Base-by-base conservation (phyloP, 2,329 filamentous ascomycete species). In the Fusarium torreyae region DNA sequence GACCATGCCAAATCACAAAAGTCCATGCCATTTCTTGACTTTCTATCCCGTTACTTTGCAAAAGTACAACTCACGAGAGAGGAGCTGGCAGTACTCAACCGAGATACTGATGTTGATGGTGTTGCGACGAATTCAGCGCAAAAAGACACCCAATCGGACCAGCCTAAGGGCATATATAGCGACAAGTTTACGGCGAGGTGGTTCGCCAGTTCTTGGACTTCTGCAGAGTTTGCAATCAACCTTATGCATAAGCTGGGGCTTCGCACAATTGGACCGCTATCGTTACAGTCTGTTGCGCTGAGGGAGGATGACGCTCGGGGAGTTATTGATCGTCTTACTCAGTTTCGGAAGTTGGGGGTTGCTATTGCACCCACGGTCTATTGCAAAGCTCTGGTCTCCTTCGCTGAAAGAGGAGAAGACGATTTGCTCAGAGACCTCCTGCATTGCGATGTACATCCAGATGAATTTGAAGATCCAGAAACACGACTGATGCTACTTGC, bases 271-370 rank as follows among this genome's bases (percentile, higher is more conserved):
- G 94, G 94, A 0, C 91, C 94, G 1, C 81, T 91, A 18, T 92
- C 93, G 6, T 77, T 97, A 20, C 91, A 94, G 68, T 91, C 94
- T 45, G 88, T 97, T 77, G 93, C 90, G 5, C 78, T 91, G 13
- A 86, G 92, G 73, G 88, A 92, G 53, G 77, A 82, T 3, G 85
- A 85, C 11, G 77, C 88, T 0, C 80, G 85, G 33, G 86, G 84
- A 8, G 81, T 96, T n/a, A 74, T 83, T 24, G 76, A 81, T 1
- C 87, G 88, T 33, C 85, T 97, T 26, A 77, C 84, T 26, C 85
- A 88, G 55, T 82, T 97, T 5, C 82, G 86, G 63, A 80, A 84
- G 52, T 81, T 88, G 7, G 89, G 88, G 0, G 92, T 97, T 31
- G 82, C 83, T 1, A 82, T 93, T 28, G 85, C 87, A 6, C 79